Evolutionary conservation across 2,329 filamentous ascomycete species (phyloP), one percentile per base, ranked within the genome.

Genomic region (Dactylonectria estremocensis): DNA sequence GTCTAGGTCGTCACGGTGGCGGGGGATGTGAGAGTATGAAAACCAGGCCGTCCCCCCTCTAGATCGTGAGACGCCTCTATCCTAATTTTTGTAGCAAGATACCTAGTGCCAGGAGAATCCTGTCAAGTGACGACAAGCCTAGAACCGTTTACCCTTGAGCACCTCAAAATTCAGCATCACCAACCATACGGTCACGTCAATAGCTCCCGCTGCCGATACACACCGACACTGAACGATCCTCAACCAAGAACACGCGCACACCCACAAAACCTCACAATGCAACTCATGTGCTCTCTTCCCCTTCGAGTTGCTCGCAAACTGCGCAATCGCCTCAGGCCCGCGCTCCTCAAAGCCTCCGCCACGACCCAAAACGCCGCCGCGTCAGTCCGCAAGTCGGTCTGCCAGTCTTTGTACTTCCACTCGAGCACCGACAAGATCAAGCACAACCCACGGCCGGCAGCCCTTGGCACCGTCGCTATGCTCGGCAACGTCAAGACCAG

Each of bases 401-500:
- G 73, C 60, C 69, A 74, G 57, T 75, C 73, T 22, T 60, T 75
- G 33, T 71, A 71, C 54, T 72, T 68, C 69, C 60, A 67, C 50
- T 66, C 66, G 28, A 61, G 59, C 48, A 66, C 71, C 55, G 71
- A 70, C 43, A 73, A 74, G 61, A 52, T 74, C 46, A 73, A 73
- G 48, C 64, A 75, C 66, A 64, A 72, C 54, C 58, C 53, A 22
- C 53, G 46, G 20, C 73, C 73, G 31, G 73, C 73, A 6, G 72
- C 73, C 11, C 72, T 75, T 11, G 73, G 73, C 53, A 75, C 73
- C n/a, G 62, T 72, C 24, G 73, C 73, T 22, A 67, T 75, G 43
- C 63, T 73, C 16, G 73, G 73, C 33, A 68, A 70, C 5, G 70
- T 68, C 43, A 73, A 66, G 64, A 57, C 61, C 22, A 66, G 62